A percentile compares a stretch with the other conserved stretches of the same genome.
phyloP scores from a whole-genome alignment of 352 stramenopile species.

The Globisporangium okanoganense region DNA sequence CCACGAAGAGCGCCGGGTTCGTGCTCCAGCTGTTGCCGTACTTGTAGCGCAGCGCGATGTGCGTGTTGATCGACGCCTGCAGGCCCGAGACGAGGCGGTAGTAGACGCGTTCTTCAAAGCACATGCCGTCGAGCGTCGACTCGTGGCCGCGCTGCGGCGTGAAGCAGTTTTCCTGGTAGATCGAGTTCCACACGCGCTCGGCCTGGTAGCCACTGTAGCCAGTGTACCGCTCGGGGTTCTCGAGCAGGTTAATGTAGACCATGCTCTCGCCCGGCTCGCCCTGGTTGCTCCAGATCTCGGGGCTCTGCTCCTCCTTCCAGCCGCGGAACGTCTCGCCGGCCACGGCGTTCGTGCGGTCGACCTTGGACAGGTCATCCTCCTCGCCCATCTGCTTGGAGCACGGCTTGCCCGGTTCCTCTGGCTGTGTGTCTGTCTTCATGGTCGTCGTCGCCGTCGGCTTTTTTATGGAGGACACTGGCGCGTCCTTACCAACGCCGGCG shows the following conservation, averaged over 20 bases:
- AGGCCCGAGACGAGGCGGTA: constrained; percentile 96
- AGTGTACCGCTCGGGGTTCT: constrained; percentile 98
- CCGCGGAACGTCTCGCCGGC: constrained; percentile 51
- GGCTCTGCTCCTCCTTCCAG: constrained; percentile 60
- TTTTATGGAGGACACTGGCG: background rate
- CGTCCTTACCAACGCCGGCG: background rate
- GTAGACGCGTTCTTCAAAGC: constrained; percentile 94
- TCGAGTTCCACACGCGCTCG: constrained; percentile 94
- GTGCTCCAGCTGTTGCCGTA: constrained; percentile 61
- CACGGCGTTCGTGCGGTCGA: constrained; percentile 70
- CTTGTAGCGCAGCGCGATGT: constrained; percentile 89
- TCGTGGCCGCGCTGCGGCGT: constrained; percentile 40
- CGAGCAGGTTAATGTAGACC: constrained; percentile 94
- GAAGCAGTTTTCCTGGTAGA: constrained; percentile 99
- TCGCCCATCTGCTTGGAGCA: constrained; percentile 71
- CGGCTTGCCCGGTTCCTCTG: constrained; percentile 26
- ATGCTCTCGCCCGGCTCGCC: constrained; percentile 58
- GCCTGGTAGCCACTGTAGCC: constrained; percentile 93
- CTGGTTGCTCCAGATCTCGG: constrained; percentile 61
- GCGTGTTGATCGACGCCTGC: constrained; percentile 95
- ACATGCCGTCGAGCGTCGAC: constrained; percentile 69
- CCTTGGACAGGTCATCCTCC: constrained; percentile 56
- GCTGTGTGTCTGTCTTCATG: constrained; percentile 9
- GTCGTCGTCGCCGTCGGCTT: background rate
- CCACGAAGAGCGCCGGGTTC: constrained; percentile 79